Conservation (phyloP, 495 filamentous ascomycete genomes). For the Aspergillus campestris region DNA sequence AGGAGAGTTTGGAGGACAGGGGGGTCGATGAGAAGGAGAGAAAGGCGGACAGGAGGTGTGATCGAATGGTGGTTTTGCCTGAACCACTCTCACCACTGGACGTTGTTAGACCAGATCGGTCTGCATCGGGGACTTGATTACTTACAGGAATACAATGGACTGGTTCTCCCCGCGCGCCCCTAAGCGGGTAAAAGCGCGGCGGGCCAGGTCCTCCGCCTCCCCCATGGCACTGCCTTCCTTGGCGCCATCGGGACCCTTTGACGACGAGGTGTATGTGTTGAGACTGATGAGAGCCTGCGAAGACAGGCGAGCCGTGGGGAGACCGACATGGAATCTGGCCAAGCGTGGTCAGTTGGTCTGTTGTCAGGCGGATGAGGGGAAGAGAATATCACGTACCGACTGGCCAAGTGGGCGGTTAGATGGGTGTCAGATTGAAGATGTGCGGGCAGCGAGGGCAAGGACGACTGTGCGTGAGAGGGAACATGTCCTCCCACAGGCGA, state of each 20-base stretch:
- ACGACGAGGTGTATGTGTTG: conserved; percentile 85
- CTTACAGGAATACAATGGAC: conserved; percentile 84
- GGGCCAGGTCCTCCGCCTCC: conserved; percentile 82
- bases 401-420: conserved; percentile 89
- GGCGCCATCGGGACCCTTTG: conserved; percentile 79
- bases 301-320: conserved; percentile 80
- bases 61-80: conserved; percentile 89
- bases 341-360: background rate
- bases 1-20: conserved; percentile 82
- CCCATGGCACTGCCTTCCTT: conserved; percentile 80
- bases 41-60: conserved; percentile 75
- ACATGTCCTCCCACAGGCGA: conserved; percentile 20
- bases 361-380: background rate
- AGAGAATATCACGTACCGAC: conserved; percentile 43
- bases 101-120: conserved; percentile 2
- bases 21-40: conserved; percentile 85
- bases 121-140: conserved; percentile 1
- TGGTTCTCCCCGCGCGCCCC: conserved; percentile 88
- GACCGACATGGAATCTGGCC: conserved; percentile 67
- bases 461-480: conserved; percentile 76
- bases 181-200: conserved; percentile 74
- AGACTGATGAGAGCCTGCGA: conserved; percentile 83
- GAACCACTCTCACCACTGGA: conserved; percentile 85
- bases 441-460: conserved; percentile 75
- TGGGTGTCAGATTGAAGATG: conserved; percentile 96